Evolutionary conservation across 2,329 filamentous ascomycete genomes (phyloP).

Genomic region (Rutstroemia sp.): DNA sequence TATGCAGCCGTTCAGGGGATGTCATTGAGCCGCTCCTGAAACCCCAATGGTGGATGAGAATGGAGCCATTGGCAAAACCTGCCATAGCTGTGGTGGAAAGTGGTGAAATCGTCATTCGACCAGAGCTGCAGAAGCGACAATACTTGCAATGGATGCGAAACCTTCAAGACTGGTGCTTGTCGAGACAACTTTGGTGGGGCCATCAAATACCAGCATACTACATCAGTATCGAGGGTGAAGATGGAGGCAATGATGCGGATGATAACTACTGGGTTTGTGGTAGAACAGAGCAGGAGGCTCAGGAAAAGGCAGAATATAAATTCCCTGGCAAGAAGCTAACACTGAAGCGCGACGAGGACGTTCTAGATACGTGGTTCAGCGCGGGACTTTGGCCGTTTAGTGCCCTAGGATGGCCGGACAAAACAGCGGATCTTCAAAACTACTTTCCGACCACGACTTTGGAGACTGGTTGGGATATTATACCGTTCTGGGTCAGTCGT

Average conservation of each 20-base stretch:
- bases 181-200: constrained; percentile 93
- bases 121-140: constrained; percentile 73
- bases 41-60: constrained; percentile 97
- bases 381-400: constrained; percentile 92
- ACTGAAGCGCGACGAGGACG: constrained; percentile 79
- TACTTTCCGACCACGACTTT: constrained; percentile 83
- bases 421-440: constrained; percentile 70
- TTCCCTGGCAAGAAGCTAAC: constrained; percentile 75
- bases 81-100: constrained; percentile 76
- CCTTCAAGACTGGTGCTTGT: constrained; percentile 94
- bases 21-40: constrained; percentile 92
- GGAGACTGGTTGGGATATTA: constrained; percentile 94
- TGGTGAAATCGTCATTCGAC: constrained; percentile 77
- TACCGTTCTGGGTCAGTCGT: constrained; percentile 86
- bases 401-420: constrained; percentile 83
- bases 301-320: constrained; percentile 71
- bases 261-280: constrained; percentile 77
- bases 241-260: constrained; percentile 36
- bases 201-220: constrained; percentile 91
- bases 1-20: constrained; percentile 87
- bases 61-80: constrained; percentile 72
- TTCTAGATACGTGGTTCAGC: constrained; percentile 95
- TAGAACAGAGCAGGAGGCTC: constrained; percentile 70
- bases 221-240: constrained; percentile 68
- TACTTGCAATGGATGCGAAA: constrained; percentile 83